Base-by-base conservation (phyloP, 2,329 filamentous ascomycete species). In the Fusarium sp. region DNA sequence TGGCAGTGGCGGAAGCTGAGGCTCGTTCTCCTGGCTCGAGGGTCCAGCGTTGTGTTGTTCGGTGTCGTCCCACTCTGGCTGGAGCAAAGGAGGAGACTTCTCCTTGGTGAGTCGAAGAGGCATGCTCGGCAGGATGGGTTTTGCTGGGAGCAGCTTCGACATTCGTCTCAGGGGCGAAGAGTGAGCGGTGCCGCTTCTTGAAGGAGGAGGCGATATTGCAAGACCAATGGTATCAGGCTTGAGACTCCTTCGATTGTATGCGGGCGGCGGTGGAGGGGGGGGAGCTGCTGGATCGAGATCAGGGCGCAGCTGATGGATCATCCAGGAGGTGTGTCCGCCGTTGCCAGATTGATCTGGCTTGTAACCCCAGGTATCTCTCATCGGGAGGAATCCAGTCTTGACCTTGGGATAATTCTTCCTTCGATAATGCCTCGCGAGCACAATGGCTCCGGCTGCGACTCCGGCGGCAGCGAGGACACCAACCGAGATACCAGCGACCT, bases 401-500 rank as follows among this genome's bases (percentile, higher is more conserved):
- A 77, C 72, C 16, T 78, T 78, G 30, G 72, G 78, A 53, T 81
- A 81, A 18, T 78, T 81, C 72, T 77, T 81, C 52, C 79, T 80
- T n/a, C 86, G 83, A 61, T 75, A 76, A 46, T 71, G 73, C 47
- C 84, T 80, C 4, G 82, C 81, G 13, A 87, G 58, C 8, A 87
- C 70, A 27, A 89, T 82, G 12, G 87, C 74, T 6, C 81, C 82
- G 30, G 88, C 72, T 7, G 83, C 85, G 16, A 91, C 70, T 6
- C 83, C 77, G 4, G 85, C 79, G 2, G 84, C 84, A 6, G 85
- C 86, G 6, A 84, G 82, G 11, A 84, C 81, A 7, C 88, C 90
- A 5, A 89, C 81, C 1, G 85, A 81, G 62, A 92, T 89, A 7
- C 89, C 90, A 16, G 84, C 85, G 48, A 91, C 83, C 66, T 90